These are phyloP conservation scores for Bryum argenteum DNA, from an alignment of 225 moss, liverwort and hornwort genomes.

Conservation along the genomic window DNA sequence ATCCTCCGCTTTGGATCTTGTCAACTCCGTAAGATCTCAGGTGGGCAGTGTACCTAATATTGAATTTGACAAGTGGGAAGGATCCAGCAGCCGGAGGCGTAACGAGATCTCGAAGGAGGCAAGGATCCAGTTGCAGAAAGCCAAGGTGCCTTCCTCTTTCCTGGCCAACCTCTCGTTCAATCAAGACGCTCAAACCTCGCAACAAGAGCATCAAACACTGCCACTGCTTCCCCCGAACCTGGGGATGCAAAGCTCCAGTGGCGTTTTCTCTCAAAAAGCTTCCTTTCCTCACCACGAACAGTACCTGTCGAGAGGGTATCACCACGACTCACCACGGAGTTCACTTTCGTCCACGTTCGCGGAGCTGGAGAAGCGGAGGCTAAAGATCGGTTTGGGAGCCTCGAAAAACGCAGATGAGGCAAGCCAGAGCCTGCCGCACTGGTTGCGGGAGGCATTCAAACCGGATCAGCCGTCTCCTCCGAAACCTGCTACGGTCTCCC, in stretches of 20 bases:
- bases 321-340: conserved; percentile 32
- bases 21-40: conserved; percentile 51
- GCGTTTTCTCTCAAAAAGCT: conserved; percentile 37
- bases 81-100: conserved; percentile 33
- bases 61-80: conserved; percentile 52
- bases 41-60: conserved; percentile 25
- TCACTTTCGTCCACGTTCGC: conserved; percentile 49
- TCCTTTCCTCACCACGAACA: conserved; percentile 38
- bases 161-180: conserved; percentile 46
- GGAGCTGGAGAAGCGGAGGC: conserved; percentile 57
- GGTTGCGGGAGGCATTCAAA: conserved; percentile 97
- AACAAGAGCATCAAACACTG: conserved; percentile 46
- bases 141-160: conserved; percentile 53
- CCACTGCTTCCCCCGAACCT: conserved; percentile 44
- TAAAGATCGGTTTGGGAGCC: conserved; percentile 43
- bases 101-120: conserved; percentile 36
- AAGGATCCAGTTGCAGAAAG: conserved; percentile 38
- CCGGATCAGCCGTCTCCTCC: conserved; percentile 70
- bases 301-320: conserved; percentile 35
- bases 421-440: conserved; percentile 85
- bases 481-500: conserved; percentile 65
- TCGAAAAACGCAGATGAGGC: conserved; percentile 47
- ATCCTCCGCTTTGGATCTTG: conserved; percentile 48
- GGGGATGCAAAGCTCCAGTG: conserved; percentile 46
- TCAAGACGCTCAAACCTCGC: conserved; percentile 39